A percentile compares a stretch with the other conserved stretches of the same genome.
Evolutionary conservation across 768 basidiomycete genomes (phyloP).

Genomic region (Dendrothele bispora): DNA sequence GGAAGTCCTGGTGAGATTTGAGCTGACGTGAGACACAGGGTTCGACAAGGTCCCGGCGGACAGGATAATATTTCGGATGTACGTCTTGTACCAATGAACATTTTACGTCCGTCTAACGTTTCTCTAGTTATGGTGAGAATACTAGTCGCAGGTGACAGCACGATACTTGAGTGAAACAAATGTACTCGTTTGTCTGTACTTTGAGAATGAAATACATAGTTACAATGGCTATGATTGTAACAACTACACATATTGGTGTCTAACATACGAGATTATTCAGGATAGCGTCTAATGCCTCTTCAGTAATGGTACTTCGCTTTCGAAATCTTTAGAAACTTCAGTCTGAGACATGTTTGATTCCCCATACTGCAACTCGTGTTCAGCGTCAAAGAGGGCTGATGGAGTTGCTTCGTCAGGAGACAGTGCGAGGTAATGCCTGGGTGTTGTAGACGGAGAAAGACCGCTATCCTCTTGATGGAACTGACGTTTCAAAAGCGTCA

Average conservation of each 20-base stretch:
- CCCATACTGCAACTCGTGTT: neutral
- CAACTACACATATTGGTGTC: too few relatives aligned
- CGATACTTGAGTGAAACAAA: too few relatives aligned
- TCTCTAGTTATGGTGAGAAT: too few relatives aligned
- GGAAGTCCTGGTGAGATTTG: too few relatives aligned
- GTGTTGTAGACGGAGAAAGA: neutral
- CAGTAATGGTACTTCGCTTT: neutral
- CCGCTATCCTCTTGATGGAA: slow-evolving; percentile 8
- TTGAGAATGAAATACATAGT: too few relatives aligned
- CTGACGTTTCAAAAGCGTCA: slow-evolving; percentile 6
- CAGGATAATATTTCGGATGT: slow-evolving; percentile 55
- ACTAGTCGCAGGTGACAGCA: too few relatives aligned
- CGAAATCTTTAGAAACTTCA: neutral
- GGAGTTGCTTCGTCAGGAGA: slow-evolving; percentile 2
- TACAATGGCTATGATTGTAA: too few relatives aligned
- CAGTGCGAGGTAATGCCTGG: slow-evolving; percentile 5
- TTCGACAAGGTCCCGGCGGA: slow-evolving; percentile 69
- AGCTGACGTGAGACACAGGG: too few relatives aligned
- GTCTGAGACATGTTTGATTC: neutral
- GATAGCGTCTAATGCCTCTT: neutral
- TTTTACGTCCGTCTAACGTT: too few relatives aligned
- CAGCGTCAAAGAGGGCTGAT: neutral
- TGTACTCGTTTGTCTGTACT: too few relatives aligned
- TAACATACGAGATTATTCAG: too few relatives aligned
- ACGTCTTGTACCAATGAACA: too few relatives aligned